Evolutionary conservation across 2,329 filamentous ascomycete genomes (phyloP), one percentile per base, ranked within the genome.

Genomic region (Botrytis elliptica): DNA sequence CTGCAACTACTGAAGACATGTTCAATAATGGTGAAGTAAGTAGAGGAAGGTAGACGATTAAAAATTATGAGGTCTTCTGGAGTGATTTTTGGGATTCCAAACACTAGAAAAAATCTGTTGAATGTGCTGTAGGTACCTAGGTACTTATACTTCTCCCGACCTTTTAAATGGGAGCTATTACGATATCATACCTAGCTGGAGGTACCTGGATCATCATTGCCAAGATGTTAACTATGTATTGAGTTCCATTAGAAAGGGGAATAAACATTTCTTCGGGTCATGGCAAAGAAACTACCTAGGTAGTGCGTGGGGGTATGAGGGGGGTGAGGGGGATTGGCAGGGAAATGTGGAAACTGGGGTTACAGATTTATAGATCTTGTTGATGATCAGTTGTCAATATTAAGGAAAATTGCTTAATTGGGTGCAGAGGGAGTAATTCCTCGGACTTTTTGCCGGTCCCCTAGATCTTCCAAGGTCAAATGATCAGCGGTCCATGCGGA

Each of bases 261-360:
- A 55, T 29, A 67, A 65, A 55, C 33, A 67, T 40, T 38, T 67
- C 36, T 65, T 33, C n/a, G 66, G 36, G 49, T 69, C 38, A 69
- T 57, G 25, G 66, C 38, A n/a, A 42, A 33, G 16, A 40, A 22
- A 55, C 36, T 22, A 55, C 52, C n/a, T 18, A 18, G 52, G 14
- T 33, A 29, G 44, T 55, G 33, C 25, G 46, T 68, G 46, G 65
- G 46, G 46, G 52, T 14, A 4, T 57, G 52, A 29, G n/a, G 52
- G 57, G 29, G 9, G 18, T 12, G 29, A 60, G 18, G 49, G 49
- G 49, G 25, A 55, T 55, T 64, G 33, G 9, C 65, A 29, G 33
- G 38, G 38, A 36, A 22, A 40, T 25, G 25, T 22, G 36, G 66
- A 69, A 22, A 33, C 12, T n/a, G 36, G 62, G 66, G 52, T 42